phyloP scores from a whole-genome alignment of 176 grass and related monocot species.

The Lolium perenne region DNA sequence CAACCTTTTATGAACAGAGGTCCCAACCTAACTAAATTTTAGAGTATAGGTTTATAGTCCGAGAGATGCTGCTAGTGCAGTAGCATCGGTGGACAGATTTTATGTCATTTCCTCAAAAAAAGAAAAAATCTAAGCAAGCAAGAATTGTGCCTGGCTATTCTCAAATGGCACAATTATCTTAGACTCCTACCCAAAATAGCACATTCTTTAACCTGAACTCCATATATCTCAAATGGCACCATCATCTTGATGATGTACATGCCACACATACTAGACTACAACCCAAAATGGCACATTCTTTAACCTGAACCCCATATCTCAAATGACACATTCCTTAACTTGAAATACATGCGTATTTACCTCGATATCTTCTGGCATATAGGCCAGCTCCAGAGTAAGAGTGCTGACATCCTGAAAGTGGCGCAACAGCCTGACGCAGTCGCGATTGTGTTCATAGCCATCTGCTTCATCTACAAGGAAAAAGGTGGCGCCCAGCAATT shows the following conservation, averaged over 20 bases:
- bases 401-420: background rate
- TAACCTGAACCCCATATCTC: background rate
- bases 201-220: too few species aligned
- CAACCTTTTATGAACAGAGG: too few species aligned
- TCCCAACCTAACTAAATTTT: background rate
- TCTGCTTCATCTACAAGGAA: background rate
- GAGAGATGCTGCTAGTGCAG: background rate
- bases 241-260: background rate
- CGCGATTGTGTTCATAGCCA: background rate
- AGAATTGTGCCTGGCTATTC: background rate
- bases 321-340: background rate
- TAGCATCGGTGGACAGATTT: background rate
- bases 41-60: background rate
- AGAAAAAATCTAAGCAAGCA: background rate
- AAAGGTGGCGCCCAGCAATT: background rate
- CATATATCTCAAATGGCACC: background rate
- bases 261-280: background rate
- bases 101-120: background rate
- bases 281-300: background rate
- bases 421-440: background rate
- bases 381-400: background rate
- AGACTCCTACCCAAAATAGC: too few species aligned
- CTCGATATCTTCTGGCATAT: background rate
- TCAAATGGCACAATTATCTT: too few species aligned
- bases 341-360: background rate